Percentiles rank a stretch among this genome's conserved stretches.
Evolutionary conservation across 2,329 filamentous ascomycete species (phyloP).

Genomic region (Aspergillus tamarii): DNA sequence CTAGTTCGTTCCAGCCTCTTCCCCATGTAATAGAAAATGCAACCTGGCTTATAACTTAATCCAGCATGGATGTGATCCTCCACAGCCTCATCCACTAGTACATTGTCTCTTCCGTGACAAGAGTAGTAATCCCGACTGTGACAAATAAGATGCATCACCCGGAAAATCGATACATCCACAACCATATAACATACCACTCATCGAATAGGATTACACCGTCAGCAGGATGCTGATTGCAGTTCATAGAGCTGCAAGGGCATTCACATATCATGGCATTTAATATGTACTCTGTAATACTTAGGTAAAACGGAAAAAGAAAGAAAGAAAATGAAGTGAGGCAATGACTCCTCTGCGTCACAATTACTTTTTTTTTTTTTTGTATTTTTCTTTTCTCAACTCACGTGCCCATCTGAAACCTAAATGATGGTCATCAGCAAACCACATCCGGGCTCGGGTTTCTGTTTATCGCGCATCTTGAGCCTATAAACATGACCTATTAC

Average conservation of each 20-base stretch:
- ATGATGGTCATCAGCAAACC: no score
- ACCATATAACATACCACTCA: background rate
- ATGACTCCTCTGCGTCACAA: background rate
- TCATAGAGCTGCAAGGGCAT: background rate
- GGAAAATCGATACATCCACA: background rate
- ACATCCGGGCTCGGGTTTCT: no score
- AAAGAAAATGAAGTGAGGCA: background rate
- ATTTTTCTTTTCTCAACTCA: background rate
- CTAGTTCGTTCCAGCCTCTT: background rate
- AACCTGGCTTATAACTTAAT: background rate
- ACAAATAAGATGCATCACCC: background rate
- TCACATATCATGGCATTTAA: background rate
- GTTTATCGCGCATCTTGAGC: no score
- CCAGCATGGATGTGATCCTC: background rate
- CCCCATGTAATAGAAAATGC: background rate
- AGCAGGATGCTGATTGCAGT: background rate
- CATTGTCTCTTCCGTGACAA: background rate
- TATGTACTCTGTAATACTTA: background rate
- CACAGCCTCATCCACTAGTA: background rate
- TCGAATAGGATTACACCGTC: background rate
- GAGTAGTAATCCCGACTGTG: background rate
- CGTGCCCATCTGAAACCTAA: constrained; percentile 1
- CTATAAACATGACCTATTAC: background rate
- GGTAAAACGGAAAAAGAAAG: background rate
- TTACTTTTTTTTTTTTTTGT: background rate